These are phyloP conservation scores for Tolypocladium ovalisporum DNA, from an alignment of 2,329 filamentous ascomycete species.

Conservation along the genomic window DNA sequence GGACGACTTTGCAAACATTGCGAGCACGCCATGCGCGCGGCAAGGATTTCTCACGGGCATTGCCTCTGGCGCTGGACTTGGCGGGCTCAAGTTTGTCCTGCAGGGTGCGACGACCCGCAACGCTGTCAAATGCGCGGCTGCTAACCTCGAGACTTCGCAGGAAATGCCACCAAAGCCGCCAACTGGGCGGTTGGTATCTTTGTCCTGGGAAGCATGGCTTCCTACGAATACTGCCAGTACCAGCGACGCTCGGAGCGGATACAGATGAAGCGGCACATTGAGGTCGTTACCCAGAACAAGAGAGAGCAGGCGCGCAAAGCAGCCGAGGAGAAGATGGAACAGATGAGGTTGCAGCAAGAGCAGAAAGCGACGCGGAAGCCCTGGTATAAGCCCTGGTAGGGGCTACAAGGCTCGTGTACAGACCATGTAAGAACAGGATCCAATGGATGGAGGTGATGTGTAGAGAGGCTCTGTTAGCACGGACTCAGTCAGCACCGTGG, in stretches of 20 bases:
- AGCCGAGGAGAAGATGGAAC: conserved; percentile 27
- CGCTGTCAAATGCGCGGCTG: neutral
- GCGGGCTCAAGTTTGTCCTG: conserved; percentile 62
- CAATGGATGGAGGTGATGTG: neutral
- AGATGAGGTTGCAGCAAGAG: conserved; percentile 19
- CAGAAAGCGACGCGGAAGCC: conserved; percentile 24
- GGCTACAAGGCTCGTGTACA: neutral
- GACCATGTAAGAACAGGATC: neutral
- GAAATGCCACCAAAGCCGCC: conserved; percentile 39
- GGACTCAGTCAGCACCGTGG: too few relatives aligned
- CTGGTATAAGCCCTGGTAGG: conserved; percentile 49
- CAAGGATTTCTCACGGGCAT: conserved; percentile 79
- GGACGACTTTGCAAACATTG: conserved; percentile 60
- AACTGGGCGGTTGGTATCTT: conserved; percentile 84
- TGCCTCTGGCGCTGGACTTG: conserved; percentile 63
- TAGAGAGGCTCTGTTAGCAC: neutral
- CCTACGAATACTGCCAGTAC: conserved; percentile 78
- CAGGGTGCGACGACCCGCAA: conserved; percentile 47
- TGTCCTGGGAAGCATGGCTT: conserved; percentile 53
- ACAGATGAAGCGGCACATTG: conserved; percentile 76
- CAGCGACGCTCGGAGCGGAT: conserved; percentile 62
- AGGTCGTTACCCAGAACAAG: conserved; percentile 46
- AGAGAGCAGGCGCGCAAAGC: conserved; percentile 33
- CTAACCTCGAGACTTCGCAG: conserved; percentile 8
- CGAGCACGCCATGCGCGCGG: conserved; percentile 73